These are phyloP conservation scores for Glycine tomentella DNA, from an alignment of 306 rosid species.

Conservation along the genomic window DNA sequence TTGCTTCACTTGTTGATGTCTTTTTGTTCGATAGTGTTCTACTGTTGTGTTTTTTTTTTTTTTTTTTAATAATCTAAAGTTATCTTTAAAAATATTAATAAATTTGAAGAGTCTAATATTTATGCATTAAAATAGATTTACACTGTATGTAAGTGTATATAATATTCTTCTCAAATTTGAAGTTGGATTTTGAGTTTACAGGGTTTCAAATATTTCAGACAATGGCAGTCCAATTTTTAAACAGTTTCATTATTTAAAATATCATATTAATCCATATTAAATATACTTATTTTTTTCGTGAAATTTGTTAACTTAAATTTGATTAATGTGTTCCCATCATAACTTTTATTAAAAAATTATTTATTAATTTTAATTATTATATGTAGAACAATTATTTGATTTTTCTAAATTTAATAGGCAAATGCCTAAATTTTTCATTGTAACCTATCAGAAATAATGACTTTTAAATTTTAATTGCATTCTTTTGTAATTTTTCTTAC, in stretches of 20 bases:
- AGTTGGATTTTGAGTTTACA: neutral
- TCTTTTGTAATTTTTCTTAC: neutral
- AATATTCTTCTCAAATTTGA: no score
- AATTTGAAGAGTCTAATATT: no score
- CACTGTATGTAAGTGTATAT: no score
- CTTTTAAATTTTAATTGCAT: no score
- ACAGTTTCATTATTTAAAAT: neutral
- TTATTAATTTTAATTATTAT: neutral
- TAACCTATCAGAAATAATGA: no score
- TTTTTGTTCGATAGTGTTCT: neutral
- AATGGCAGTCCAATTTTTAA: neutral
- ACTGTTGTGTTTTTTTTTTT: neutral
- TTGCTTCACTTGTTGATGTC: neutral
- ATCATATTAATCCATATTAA: neutral
- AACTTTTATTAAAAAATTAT: no score
- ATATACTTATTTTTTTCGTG: neutral
- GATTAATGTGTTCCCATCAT: no score
- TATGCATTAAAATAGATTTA: no score
- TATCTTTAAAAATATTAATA: no score
- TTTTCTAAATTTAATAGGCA: neutral
- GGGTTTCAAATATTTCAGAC: neutral
- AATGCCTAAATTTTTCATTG: neutral
- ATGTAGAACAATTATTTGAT: neutral
- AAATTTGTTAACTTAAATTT: no score
- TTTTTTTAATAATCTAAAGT: neutral